Percentiles rank a stretch among this genome's conserved stretches.
These are phyloP conservation scores for Acephala macrosclerotiorum DNA, from an alignment of 2,329 filamentous ascomycete species.

Conservation along the genomic window DNA sequence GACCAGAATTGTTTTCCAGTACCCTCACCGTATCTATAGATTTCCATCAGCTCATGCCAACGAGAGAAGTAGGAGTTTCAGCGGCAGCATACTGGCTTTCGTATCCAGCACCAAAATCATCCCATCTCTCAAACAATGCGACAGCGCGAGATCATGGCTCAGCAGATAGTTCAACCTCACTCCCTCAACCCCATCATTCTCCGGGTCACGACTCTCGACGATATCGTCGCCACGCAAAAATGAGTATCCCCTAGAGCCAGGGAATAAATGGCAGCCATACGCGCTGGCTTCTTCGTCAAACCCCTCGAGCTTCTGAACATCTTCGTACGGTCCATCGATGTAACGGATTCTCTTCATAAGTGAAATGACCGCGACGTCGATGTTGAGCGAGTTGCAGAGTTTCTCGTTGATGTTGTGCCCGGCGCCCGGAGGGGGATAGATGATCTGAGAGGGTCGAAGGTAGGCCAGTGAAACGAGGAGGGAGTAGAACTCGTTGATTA, in stretches of 20 bases:
- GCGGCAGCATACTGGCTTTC: conserved; percentile 3
- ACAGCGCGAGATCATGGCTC: conserved; percentile 6
- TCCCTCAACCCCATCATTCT: neutral
- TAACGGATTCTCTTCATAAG: conserved; percentile 19
- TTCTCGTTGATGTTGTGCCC: conserved; percentile 63
- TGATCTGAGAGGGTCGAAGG: conserved; percentile 65
- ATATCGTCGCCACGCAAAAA: conserved; percentile 16
- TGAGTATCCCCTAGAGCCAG: conserved; percentile 9
- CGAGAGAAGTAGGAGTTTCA: neutral
- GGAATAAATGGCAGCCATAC: conserved; percentile 8
- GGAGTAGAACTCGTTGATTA: conserved; percentile 15
- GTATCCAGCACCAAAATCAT: conserved; percentile 12
- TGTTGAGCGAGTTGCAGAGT: conserved; percentile 75
- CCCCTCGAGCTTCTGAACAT: conserved; percentile 2
- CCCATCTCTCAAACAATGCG: conserved; percentile 8
- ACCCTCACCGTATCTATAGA: conserved; percentile 3
- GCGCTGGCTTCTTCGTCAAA: conserved; percentile 4
- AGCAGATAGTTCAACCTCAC: conserved; percentile 5
- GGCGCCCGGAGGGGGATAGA: conserved; percentile 59
- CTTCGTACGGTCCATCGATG: conserved; percentile 8
- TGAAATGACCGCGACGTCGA: conserved; percentile 14
- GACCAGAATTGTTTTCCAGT: neutral
- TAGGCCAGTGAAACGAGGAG: conserved; percentile 58
- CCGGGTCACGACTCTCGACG: conserved; percentile 6
- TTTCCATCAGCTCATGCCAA: neutral